Conservation (phyloP, 1,284 basidiomycete genomes). For the Rhodofomes roseus region DNA sequence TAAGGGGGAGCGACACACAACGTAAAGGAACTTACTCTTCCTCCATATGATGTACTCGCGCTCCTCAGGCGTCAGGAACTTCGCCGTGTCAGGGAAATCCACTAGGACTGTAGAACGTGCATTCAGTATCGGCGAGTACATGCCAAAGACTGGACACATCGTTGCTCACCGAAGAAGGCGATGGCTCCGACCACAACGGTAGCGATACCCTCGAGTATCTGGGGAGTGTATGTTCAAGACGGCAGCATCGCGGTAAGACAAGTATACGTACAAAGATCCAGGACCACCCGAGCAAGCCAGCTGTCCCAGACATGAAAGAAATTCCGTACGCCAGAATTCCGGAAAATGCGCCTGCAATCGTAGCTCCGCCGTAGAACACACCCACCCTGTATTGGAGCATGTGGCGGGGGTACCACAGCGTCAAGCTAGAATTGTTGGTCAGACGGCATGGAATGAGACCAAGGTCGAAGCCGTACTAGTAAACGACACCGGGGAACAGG, state of each 20-base stretch:
- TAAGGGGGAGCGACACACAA: not conserved
- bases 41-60: conserved; percentile 57
- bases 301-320: conserved; percentile 38
- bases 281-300: conserved; percentile 38
- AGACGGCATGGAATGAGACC: not conserved
- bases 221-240: not conserved
- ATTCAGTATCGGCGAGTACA: not conserved
- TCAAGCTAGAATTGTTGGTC: conserved; percentile 17
- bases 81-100: conserved; percentile 55
- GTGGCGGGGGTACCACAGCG: conserved; percentile 33
- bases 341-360: conserved; percentile 30
- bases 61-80: conserved; percentile 58
- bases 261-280: conserved; percentile 40
- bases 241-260: not conserved
- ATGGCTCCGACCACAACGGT: conserved; percentile 45
- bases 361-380: conserved; percentile 34
- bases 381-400: conserved; percentile 32
- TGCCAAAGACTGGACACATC: not conserved
- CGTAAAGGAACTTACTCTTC: conserved; percentile 42
- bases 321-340: conserved; percentile 42
- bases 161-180: conserved; percentile 38
- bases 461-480: conserved; percentile 37
- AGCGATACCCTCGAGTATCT: conserved; percentile 54
- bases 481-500: conserved; percentile 65
- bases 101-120: conserved; percentile 38